Conservation (phyloP, 129 eudicot species). For the Logfia minima region DNA sequence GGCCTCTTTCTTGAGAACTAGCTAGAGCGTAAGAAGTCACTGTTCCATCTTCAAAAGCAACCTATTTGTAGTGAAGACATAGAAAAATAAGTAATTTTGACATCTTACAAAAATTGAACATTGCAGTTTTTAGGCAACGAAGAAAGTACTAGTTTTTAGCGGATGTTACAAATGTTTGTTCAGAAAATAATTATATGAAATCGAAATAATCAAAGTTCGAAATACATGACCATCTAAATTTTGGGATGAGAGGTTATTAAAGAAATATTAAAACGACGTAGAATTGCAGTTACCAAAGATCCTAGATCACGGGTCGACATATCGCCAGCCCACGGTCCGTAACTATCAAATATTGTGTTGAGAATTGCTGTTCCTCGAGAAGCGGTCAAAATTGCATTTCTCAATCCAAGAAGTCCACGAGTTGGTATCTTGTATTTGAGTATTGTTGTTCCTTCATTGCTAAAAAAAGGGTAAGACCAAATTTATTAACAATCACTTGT, state of each 20-base stretch:
- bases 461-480: slow-evolving; percentile 9
- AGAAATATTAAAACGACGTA: neutral
- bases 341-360: slow-evolving; percentile 90
- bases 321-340: slow-evolving; percentile 95
- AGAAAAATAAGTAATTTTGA: slow-evolving; percentile 6
- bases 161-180: neutral
- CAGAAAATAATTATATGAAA: neutral
- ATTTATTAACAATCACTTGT: neutral
- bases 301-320: slow-evolving; percentile 93
- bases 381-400: slow-evolving; percentile 86
- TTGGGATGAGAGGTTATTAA: neutral
- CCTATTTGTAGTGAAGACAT: slow-evolving; percentile 35
- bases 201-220: neutral
- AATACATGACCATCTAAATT: neutral
- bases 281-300: slow-evolving; percentile 59
- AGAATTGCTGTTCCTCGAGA: slow-evolving; percentile 96
- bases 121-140: neutral
- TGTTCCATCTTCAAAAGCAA: slow-evolving; percentile 91
- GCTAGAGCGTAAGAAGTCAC: slow-evolving; percentile 78
- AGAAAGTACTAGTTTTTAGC: neutral
- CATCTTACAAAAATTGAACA: neutral
- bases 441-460: slow-evolving; percentile 82
- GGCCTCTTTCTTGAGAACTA: slow-evolving; percentile 94
- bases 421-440: slow-evolving; percentile 90
- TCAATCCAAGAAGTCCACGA: slow-evolving; percentile 87